phyloP scores from a whole-genome alignment of 2,329 filamentous ascomycete species.

The Elsinoe necatrix region DNA sequence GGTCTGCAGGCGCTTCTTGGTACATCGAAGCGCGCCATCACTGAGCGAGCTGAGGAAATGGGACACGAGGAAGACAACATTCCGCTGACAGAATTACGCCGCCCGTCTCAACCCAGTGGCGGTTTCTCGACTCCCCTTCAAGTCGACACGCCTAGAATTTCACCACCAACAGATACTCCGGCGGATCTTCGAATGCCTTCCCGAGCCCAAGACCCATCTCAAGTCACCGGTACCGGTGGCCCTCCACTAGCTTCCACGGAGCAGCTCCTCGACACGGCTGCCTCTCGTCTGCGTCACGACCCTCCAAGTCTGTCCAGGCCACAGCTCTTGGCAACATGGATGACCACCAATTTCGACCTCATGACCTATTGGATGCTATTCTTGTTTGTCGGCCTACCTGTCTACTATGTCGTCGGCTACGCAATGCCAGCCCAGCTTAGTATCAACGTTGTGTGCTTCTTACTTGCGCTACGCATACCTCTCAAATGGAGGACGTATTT shows the following conservation, averaged over 20 bases:
- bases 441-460: constrained; percentile 47
- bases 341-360: constrained; percentile 41
- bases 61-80: constrained; percentile 40
- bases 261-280: neutral
- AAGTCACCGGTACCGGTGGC: constrained; percentile 22
- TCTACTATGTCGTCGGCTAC: constrained; percentile 48
- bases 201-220: constrained; percentile 22
- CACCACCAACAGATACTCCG: neutral
- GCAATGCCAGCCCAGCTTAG: constrained; percentile 39
- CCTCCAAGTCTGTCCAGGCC: constrained; percentile 40
- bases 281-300: constrained; percentile 29
- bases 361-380: constrained; percentile 40
- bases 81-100: constrained; percentile 32
- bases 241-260: constrained; percentile 19
- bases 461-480: constrained; percentile 43
- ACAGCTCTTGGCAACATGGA: constrained; percentile 43
- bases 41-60: constrained; percentile 46
- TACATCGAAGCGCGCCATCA: constrained; percentile 45
- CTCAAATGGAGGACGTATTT: constrained; percentile 44
- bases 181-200: constrained; percentile 19
- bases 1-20: constrained; percentile 45
- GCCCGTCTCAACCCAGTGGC: constrained; percentile 11
- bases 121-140: neutral
- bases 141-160: neutral
- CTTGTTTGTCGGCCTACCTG: constrained; percentile 45